Conservation (phyloP, 768 basidiomycete species). For the Kockovaella imperatae region DNA sequence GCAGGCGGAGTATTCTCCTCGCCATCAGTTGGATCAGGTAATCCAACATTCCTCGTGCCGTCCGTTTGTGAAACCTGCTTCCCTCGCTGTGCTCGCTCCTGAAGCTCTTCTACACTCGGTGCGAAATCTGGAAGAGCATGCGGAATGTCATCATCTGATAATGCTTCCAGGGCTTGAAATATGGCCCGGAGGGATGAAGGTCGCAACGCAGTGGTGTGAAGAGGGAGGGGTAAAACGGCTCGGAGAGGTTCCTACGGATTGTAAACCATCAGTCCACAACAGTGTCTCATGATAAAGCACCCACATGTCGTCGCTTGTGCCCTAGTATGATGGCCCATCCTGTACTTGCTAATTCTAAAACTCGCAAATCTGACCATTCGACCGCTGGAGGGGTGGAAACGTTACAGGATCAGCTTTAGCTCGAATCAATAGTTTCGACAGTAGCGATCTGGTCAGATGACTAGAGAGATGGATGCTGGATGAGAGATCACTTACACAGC, state of each 20-base stretch:
- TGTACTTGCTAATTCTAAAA: constrained; percentile 11
- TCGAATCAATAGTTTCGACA: neutral
- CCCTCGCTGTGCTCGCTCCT: neutral
- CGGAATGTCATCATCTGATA: constrained; percentile 9
- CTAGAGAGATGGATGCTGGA: neutral
- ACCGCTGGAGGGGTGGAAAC: constrained; percentile 20
- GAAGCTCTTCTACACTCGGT: constrained; percentile 13
- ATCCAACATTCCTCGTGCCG: neutral
- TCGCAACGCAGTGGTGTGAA: constrained; percentile 36
- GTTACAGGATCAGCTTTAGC: neutral
- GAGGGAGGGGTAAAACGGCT: constrained; percentile 35
- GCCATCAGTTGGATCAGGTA: neutral
- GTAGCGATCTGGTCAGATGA: neutral
- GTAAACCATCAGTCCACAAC: neutral
- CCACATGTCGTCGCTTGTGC: constrained; percentile 30
- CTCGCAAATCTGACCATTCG: constrained; percentile 39
- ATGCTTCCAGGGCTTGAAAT: constrained; percentile 15
- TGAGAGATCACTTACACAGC: constrained; percentile 25
- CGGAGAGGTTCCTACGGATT: constrained; percentile 32
- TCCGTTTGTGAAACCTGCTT: neutral
- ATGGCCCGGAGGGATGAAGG: constrained; percentile 33
- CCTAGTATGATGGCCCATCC: constrained; percentile 39
- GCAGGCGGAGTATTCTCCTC: neutral
- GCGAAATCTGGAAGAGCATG: constrained; percentile 15
- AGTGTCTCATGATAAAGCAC: constrained; percentile 2